Evolutionary conservation across 257 asterid genomes (phyloP).

Genomic region (Solanum arcanum): DNA sequence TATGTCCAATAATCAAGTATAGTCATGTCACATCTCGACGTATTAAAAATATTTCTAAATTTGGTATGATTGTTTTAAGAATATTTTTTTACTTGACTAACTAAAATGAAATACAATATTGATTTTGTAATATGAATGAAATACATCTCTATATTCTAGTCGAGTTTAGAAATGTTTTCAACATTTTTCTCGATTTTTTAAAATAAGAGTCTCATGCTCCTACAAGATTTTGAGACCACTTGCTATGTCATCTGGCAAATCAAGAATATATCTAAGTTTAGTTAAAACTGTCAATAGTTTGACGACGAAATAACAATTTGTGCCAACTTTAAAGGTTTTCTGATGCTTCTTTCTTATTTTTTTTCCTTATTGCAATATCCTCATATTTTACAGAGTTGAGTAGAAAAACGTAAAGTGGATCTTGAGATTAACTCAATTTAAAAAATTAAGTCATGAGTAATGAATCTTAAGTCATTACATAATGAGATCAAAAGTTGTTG

Average conservation of each 20-base stretch:
- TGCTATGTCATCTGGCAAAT: background rate
- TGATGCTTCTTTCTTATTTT: too few species aligned
- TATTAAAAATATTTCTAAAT: too few species aligned
- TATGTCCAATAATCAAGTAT: background rate
- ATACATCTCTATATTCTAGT: background rate
- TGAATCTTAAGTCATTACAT: background rate
- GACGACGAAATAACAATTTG: rapidly evolving
- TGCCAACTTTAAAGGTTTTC: too few species aligned
- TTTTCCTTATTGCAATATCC: background rate
- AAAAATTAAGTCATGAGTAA: too few species aligned
- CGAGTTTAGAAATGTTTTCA: background rate
- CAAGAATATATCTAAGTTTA: too few species aligned
- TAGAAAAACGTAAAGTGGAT: too few species aligned
- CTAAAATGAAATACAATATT: too few species aligned
- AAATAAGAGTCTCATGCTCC: background rate
- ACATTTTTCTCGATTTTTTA: too few species aligned
- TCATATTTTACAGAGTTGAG: background rate
- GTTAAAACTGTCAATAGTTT: background rate
- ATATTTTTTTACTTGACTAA: too few species aligned
- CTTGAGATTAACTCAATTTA: background rate
- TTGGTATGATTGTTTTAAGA: too few species aligned
- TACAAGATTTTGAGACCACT: background rate
- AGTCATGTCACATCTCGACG: background rate
- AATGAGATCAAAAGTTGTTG: background rate
- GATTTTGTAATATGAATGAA: too few species aligned